These are phyloP conservation scores for Cladophialophora yegresii DNA, from an alignment of 2,329 filamentous ascomycete genomes.

Conservation along the genomic window DNA sequence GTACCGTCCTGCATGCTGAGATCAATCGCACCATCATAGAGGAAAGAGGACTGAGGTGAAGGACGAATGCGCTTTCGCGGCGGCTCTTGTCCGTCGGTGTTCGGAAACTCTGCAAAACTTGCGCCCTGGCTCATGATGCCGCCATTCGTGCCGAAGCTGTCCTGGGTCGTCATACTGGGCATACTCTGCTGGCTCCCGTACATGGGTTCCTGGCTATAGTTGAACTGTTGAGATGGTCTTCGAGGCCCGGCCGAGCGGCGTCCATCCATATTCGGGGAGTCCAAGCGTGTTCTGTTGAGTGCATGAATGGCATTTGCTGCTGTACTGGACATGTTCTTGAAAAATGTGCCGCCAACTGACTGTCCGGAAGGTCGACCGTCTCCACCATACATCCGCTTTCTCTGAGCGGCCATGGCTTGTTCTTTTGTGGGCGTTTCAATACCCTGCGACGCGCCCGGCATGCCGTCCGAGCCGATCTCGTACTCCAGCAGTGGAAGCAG, in stretches of 20 bases:
- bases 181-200: conserved; percentile 81
- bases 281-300: conserved; percentile 92
- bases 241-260: conserved; percentile 69
- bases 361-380: conserved; percentile 68
- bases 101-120: conserved; percentile 35
- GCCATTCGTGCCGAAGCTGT: conserved; percentile 61
- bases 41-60: conserved; percentile 44
- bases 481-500: conserved; percentile 53
- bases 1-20: conserved; percentile 37
- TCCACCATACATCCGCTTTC: conserved; percentile 87
- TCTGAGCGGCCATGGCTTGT: conserved; percentile 93
- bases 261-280: conserved; percentile 75
- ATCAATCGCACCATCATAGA: conserved; percentile 38
- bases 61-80: conserved; percentile 38
- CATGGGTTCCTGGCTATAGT: conserved; percentile 63
- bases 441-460: conserved; percentile 67
- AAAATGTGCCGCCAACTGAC: conserved; percentile 78
- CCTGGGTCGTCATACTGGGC: conserved; percentile 70
- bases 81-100: conserved; percentile 35
- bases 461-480: conserved; percentile 54
- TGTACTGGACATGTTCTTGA: conserved; percentile 93
- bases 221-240: conserved; percentile 66
- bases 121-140: conserved; percentile 61
- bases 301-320: conserved; percentile 91
- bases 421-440: conserved; percentile 97